These are phyloP conservation scores for Candida endomychidarum DNA, from an alignment of 805 yeast species.

Conservation along the genomic window DNA sequence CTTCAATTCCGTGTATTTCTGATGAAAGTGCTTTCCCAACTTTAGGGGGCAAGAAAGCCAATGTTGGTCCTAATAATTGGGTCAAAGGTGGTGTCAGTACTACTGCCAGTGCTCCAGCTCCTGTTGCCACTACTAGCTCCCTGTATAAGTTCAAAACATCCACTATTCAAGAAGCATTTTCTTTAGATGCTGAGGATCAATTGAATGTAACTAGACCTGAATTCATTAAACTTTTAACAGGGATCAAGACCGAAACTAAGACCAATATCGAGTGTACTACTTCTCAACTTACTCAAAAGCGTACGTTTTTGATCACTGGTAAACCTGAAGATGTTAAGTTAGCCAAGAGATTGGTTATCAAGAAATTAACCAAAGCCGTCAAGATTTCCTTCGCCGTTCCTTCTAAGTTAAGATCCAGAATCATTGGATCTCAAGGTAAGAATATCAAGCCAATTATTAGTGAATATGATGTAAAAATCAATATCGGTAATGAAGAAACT, in stretches of 20 bases:
- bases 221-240: slow-evolving; percentile 62
- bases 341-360: slow-evolving; percentile 76
- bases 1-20: slow-evolving; percentile 39
- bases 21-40: slow-evolving; percentile 66
- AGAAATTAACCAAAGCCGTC: slow-evolving; percentile 75
- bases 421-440: slow-evolving; percentile 87
- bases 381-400: slow-evolving; percentile 65
- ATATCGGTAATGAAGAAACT: slow-evolving; percentile 51
- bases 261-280: slow-evolving; percentile 82
- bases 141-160: slow-evolving; percentile 46
- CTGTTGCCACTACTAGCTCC: slow-evolving; percentile 15
- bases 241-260: slow-evolving; percentile 56
- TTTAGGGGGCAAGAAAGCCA: slow-evolving; percentile 47
- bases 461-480: slow-evolving; percentile 65
- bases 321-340: slow-evolving; percentile 58
- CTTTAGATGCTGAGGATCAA: slow-evolving; percentile 70
- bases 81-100: slow-evolving; percentile 33
- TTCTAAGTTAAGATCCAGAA: slow-evolving; percentile 67
- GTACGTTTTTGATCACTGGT: slow-evolving; percentile 84
- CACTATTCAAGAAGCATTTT: slow-evolving; percentile 75
- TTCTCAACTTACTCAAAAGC: slow-evolving; percentile 68
- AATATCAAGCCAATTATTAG: slow-evolving; percentile 77
- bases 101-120: slow-evolving; percentile 19
- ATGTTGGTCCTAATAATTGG: slow-evolving; percentile 35
- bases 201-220: slow-evolving; percentile 61